These are phyloP conservation scores for Teratosphaeria nubilosa DNA, from an alignment of 2,329 filamentous ascomycete genomes.

Conservation along the genomic window DNA sequence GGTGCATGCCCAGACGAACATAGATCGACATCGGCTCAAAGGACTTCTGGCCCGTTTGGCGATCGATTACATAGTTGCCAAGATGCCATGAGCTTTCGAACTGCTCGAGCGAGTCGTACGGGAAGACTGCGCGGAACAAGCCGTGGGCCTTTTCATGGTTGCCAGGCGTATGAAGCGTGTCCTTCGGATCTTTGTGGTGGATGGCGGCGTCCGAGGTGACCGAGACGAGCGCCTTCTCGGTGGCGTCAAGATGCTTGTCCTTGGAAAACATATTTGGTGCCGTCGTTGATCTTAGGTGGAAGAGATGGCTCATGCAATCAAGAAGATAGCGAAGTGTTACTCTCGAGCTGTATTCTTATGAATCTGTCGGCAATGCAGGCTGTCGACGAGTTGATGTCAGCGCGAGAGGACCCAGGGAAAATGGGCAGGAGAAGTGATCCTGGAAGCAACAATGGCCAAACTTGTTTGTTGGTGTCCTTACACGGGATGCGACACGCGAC, in stretches of 20 bases:
- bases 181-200: slow-evolving; percentile 15
- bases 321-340: neutral
- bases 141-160: slow-evolving; percentile 12
- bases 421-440: neutral
- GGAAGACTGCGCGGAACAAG: slow-evolving; percentile 16
- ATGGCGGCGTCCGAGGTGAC: slow-evolving; percentile 16
- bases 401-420: neutral
- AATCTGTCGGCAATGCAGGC: neutral
- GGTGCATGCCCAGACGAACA: slow-evolving; percentile 34
- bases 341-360: neutral
- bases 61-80: slow-evolving; percentile 36
- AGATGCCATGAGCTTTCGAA: slow-evolving; percentile 29
- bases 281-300: neutral
- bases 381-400: neutral
- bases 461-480: no score
- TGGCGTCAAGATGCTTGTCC: slow-evolving; percentile 17
- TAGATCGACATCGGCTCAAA: slow-evolving; percentile 36
- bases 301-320: neutral
- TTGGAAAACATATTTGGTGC: neutral
- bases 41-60: slow-evolving; percentile 28
- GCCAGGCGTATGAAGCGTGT: slow-evolving; percentile 17
- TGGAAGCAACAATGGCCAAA: neutral
- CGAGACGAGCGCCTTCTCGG: slow-evolving; percentile 12
- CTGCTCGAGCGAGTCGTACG: slow-evolving; percentile 20
- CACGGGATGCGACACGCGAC: neutral